Percentiles rank a stretch among this genome's conserved stretches.
Conservation (phyloP, 23 red algal species). For the Cyanidium caldarium region DNA sequence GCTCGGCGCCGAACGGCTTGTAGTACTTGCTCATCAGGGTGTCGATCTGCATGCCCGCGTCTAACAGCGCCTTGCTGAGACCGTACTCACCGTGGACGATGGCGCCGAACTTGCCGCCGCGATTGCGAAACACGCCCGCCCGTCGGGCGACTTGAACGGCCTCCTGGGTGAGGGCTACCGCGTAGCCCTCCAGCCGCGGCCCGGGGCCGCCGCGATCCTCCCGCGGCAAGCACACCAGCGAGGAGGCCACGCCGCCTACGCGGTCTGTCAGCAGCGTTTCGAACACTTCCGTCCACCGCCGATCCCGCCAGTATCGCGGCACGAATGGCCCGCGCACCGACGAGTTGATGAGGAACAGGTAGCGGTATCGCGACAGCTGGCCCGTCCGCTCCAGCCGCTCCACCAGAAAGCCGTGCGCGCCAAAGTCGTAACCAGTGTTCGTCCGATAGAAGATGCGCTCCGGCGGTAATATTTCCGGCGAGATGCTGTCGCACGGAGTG, state of each 20-base stretch:
- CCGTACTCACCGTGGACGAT: background rate
- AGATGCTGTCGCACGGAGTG: background rate
- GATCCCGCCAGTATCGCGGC: background rate
- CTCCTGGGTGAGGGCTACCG: background rate
- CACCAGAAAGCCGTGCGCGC: background rate
- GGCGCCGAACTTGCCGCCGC: background rate
- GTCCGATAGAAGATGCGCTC: background rate
- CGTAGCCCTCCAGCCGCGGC: background rate
- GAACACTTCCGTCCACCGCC: background rate
- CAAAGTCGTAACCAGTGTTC: background rate
- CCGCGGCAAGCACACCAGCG: background rate
- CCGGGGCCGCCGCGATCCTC: conserved; percentile 3
- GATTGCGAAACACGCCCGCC: background rate
- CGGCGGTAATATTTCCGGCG: background rate
- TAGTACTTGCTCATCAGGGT: conserved; percentile 4
- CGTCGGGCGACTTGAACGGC: background rate
- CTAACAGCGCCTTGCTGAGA: background rate
- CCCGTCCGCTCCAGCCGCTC: background rate
- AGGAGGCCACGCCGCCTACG: background rate
- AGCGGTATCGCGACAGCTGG: background rate
- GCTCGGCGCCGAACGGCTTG: background rate
- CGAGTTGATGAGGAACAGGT: background rate
- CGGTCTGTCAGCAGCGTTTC: background rate
- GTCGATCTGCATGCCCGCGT: background rate
- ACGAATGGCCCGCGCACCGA: conserved; percentile 1